These are phyloP conservation scores for Lipomyces spencermartinsiae DNA, from an alignment of 805 yeast species.

Conservation along the genomic window DNA sequence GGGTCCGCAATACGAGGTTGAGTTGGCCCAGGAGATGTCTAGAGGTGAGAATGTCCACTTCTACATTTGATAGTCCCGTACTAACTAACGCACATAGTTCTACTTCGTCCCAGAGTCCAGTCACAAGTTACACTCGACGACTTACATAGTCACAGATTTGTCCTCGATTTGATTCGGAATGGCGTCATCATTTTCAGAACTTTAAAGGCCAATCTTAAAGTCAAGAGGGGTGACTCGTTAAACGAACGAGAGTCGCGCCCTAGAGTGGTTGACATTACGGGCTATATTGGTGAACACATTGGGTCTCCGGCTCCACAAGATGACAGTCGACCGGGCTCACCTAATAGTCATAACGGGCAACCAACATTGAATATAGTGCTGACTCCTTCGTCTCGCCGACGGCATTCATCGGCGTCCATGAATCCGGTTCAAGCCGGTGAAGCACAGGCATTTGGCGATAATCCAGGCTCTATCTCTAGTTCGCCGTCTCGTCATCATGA, in stretches of 20 bases:
- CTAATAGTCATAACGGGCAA: neutral
- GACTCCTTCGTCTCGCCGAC: neutral
- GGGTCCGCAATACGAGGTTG: slow-evolving; percentile 43
- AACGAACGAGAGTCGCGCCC: slow-evolving; percentile 20
- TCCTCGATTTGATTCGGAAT: slow-evolving; percentile 65
- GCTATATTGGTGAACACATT: slow-evolving; percentile 7
- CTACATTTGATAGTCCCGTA: neutral
- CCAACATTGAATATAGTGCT: slow-evolving; percentile 3
- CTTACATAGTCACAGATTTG: slow-evolving; percentile 61
- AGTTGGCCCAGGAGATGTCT: slow-evolving; percentile 70
- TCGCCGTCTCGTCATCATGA: neutral
- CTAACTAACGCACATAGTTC: slow-evolving; percentile 48
- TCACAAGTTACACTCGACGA: slow-evolving; percentile 60
- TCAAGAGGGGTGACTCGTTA: slow-evolving; percentile 11
- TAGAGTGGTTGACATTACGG: slow-evolving; percentile 24
- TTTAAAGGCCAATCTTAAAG: slow-evolving; percentile 11
- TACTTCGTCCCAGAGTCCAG: slow-evolving; percentile 60
- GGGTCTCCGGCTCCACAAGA: neutral
- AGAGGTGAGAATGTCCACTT: slow-evolving; percentile 2
- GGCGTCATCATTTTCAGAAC: slow-evolving; percentile 62
- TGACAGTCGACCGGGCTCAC: slow-evolving; percentile 1
- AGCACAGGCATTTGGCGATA: neutral
- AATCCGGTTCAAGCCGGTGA: neutral
- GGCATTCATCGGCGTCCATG: neutral
- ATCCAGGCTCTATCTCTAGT: neutral